Evolutionary conservation across 164 flowering plant genomes (phyloP).

Genomic region (Paratinospora sagittata): DNA sequence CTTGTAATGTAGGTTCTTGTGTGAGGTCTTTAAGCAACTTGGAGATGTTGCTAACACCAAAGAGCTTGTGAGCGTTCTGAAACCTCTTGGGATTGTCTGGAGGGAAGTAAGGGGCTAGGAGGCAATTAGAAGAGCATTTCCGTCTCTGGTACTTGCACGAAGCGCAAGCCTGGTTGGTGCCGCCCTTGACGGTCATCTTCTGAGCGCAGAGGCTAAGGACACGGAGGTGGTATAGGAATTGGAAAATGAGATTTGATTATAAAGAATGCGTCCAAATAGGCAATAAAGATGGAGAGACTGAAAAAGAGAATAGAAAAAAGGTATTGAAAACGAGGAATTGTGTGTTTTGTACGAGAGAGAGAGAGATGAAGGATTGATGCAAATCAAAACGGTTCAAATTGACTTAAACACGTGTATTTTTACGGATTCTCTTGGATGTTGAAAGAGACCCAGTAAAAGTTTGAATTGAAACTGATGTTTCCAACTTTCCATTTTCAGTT

Average conservation of each 20-base stretch:
- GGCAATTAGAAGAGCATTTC: constrained; percentile 48
- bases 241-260: not conserved
- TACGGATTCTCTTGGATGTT: not conserved
- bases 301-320: not conserved
- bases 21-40: constrained; percentile 26
- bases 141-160: constrained; percentile 61
- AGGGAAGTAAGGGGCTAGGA: constrained; percentile 61
- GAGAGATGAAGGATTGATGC: not conserved
- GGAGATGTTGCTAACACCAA: constrained; percentile 49
- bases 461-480: not conserved
- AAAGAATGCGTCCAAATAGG: constrained; percentile 11
- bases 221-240: constrained; percentile 12
- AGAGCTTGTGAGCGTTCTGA: constrained; percentile 47
- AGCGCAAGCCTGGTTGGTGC: constrained; percentile 56
- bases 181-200: constrained; percentile 32
- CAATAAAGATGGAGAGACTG: constrained; percentile 13
- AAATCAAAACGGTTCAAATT: not conserved
- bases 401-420: not conserved
- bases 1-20: constrained; percentile 7
- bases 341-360: too few species aligned
- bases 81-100: constrained; percentile 34
- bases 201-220: not conserved
- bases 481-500: not conserved
- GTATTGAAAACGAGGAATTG: not conserved
- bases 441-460: not conserved